Conservation (phyloP, 2,329 filamentous ascomycete genomes). For the Laburnicola sp. region DNA sequence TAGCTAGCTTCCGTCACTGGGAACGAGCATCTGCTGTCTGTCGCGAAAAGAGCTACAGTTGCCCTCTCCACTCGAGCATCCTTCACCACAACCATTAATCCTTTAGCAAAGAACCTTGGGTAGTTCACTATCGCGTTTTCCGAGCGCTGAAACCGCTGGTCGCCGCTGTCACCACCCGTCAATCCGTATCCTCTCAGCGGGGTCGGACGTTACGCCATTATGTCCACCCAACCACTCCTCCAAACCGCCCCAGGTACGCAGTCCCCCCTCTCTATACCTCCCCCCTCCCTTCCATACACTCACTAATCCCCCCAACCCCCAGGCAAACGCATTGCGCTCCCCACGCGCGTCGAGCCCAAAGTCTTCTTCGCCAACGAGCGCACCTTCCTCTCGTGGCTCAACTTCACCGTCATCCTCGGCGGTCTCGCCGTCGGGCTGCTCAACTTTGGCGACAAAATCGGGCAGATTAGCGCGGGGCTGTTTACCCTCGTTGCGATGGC, state of each 20-base stretch:
- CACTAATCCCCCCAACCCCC: conserved; percentile 11
- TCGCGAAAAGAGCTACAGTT: background rate
- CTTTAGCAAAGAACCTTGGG: no score
- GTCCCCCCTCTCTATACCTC: conserved; percentile 4
- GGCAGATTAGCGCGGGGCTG: conserved; percentile 88
- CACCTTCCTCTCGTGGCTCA: conserved; percentile 98
- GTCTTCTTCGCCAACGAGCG: conserved; percentile 99
- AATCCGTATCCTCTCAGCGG: background rate
- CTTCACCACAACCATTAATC: background rate
- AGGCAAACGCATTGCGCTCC: conserved; percentile 98
- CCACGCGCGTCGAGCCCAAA: conserved; percentile 97
- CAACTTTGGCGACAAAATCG: conserved; percentile 94
- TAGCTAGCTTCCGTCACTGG: conserved; percentile 4
- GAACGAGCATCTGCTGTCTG: background rate
- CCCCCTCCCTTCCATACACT: conserved; percentile 5
- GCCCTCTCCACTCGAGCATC: background rate
- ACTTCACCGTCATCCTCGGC: conserved; percentile 98
- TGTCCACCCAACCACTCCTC: conserved; percentile 96
- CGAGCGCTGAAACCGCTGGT: background rate
- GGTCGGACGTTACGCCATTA: conserved; percentile 47
- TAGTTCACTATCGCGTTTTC: no score
- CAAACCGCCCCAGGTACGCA: conserved; percentile 83
- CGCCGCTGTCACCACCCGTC: background rate
- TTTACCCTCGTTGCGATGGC: conserved; percentile 95
- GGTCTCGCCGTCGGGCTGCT: conserved; percentile 95